Evolutionary conservation across 441 rosid species (phyloP).

Genomic region (Syzygium malaccense): DNA sequence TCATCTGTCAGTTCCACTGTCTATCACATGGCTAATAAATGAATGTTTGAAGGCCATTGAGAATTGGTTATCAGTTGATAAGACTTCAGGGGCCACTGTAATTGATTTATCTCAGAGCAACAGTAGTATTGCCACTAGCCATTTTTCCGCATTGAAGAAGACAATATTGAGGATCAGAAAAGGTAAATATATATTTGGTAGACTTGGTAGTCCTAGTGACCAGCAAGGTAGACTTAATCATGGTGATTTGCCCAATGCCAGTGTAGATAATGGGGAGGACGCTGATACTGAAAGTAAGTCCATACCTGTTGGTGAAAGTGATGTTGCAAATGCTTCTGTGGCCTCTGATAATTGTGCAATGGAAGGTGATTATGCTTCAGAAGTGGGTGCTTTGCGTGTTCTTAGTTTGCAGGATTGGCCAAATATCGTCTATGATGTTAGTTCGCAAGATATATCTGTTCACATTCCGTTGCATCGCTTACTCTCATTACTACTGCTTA

Average conservation of each 20-base stretch:
- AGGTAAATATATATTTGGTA: conserved; percentile 50
- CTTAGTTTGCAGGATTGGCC: conserved; percentile 73
- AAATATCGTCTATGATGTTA: conserved; percentile 64
- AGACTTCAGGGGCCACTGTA: conserved; percentile 29
- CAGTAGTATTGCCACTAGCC: conserved; percentile 31
- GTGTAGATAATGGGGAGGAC: conserved; percentile 34
- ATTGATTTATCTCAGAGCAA: conserved; percentile 25
- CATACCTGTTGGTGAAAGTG: conserved; percentile 18
- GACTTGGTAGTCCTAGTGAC: conserved; percentile 43
- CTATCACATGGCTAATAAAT: conserved; percentile 50
- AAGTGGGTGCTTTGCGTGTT: conserved; percentile 26
- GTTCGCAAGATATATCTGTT: conserved; percentile 75
- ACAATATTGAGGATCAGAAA: conserved; percentile 40
- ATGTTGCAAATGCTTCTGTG: conserved; percentile 18
- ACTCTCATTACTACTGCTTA: conserved; percentile 79
- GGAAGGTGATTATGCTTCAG: conserved; percentile 27
- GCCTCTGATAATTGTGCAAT: conserved; percentile 27
- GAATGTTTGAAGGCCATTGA: conserved; percentile 83
- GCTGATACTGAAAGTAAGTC: conserved; percentile 22
- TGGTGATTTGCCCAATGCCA: conserved; percentile 22
- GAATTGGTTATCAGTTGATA: conserved; percentile 54
- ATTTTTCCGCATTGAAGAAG: conserved; percentile 49
- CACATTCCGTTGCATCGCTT: conserved; percentile 86
- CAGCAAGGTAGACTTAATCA: conserved; percentile 24
- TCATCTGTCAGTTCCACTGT: conserved; percentile 38